phyloP scores from a whole-genome alignment of 2,329 filamentous ascomycete species.

The Colletotrichum falcatum region DNA sequence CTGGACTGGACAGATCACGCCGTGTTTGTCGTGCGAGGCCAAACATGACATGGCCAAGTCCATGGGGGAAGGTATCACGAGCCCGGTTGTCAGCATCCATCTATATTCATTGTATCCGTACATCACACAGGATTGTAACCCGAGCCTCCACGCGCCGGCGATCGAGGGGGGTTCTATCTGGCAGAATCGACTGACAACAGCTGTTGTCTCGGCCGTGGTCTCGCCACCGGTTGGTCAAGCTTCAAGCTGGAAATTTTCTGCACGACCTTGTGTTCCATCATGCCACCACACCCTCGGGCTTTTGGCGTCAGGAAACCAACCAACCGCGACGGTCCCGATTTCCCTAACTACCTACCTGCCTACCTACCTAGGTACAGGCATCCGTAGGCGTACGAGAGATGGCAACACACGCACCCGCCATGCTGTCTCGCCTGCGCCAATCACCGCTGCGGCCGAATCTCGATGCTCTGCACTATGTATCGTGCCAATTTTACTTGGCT shows the following conservation, averaged over 20 bases:
- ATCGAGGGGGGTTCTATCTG: not conserved
- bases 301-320: conserved; percentile 16
- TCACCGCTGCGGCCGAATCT: conserved; percentile 8
- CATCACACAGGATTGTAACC: conserved; percentile 10
- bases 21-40: conserved; percentile 13
- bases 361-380: too few species aligned
- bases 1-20: conserved; percentile 9
- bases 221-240: conserved; percentile 28
- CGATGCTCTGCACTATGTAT: conserved; percentile 11
- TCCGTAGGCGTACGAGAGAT: conserved; percentile 25
- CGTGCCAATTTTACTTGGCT: not conserved
- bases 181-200: conserved; percentile 38
- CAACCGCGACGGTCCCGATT: conserved; percentile 37
- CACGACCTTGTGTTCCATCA: conserved; percentile 28
- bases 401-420: conserved; percentile 11
- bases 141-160: not conserved
- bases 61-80: conserved; percentile 39
- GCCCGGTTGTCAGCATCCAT: conserved; percentile 16
- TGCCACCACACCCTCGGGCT: conserved; percentile 30
- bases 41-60: conserved; percentile 19
- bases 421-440: not conserved
- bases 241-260: conserved; percentile 10
- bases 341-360: conserved; percentile 15
- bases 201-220: conserved; percentile 33
- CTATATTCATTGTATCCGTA: not conserved